Conservation (phyloP, 768 basidiomycete species). For the Russula abietina region DNA sequence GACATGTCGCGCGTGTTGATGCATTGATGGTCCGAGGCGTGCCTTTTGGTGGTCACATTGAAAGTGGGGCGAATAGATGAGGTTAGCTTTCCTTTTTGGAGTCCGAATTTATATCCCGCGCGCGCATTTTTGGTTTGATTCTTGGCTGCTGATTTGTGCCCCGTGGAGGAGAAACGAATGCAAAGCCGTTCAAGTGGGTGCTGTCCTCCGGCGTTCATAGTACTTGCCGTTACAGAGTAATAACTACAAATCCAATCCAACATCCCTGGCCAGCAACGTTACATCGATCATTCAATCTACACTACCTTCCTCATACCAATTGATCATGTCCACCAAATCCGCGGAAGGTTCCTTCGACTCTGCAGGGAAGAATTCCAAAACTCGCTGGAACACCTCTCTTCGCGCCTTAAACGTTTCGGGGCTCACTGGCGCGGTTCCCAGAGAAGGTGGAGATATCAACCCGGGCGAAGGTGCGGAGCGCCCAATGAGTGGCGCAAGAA, state of each 20-base stretch:
- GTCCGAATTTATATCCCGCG: too few relatives aligned
- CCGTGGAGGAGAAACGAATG: constrained; percentile 1
- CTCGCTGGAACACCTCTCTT: constrained; percentile 59
- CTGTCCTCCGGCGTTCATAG: too few relatives aligned
- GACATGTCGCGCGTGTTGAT: constrained; percentile 13
- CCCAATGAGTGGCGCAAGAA: constrained; percentile 58
- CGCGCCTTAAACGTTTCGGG: constrained; percentile 55
- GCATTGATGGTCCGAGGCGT: neutral
- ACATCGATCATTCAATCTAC: constrained; percentile 14
- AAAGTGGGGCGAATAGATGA: too few relatives aligned
- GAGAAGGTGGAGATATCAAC: neutral
- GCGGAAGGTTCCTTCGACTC: constrained; percentile 62
- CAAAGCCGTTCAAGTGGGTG: too few relatives aligned
- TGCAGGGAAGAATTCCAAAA: constrained; percentile 58
- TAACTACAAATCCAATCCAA: neutral
- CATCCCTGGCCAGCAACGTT: neutral
- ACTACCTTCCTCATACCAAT: constrained; percentile 31
- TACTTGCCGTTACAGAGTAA: neutral
- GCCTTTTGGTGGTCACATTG: too few relatives aligned
- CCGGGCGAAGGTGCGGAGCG: constrained; percentile 28
- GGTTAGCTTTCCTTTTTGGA: too few relatives aligned
- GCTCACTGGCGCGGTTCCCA: constrained; percentile 28
- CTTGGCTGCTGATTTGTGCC: neutral
- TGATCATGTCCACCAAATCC: constrained; percentile 58
- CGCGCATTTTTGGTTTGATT: neutral